Conservation (phyloP, 139 green algal genomes). For the Coelastrella sp. region DNA sequence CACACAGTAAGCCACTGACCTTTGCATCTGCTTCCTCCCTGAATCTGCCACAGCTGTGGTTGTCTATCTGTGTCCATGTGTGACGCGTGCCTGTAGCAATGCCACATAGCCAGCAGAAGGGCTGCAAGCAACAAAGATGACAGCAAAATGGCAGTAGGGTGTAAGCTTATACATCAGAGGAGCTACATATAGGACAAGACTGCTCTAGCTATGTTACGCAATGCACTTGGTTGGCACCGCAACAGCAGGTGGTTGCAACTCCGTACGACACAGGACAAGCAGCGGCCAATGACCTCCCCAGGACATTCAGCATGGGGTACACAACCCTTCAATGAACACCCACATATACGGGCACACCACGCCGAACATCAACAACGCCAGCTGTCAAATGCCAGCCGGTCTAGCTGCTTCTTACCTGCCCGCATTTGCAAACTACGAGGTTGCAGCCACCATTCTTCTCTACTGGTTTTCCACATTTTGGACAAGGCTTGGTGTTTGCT, state of each 20-base stretch:
- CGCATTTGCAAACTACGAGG: slow-evolving; percentile 90
- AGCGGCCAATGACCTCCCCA: too few species aligned
- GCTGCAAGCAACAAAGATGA: slow-evolving; percentile 48
- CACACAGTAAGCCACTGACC: background rate
- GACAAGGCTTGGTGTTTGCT: slow-evolving; percentile 92
- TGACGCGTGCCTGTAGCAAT: slow-evolving; percentile 82
- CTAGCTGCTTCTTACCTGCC: slow-evolving; percentile 61
- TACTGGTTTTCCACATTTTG: slow-evolving; percentile 91
- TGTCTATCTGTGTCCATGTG: slow-evolving; percentile 86
- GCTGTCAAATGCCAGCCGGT: background rate
- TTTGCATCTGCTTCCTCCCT: slow-evolving; percentile 70
- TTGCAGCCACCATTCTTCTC: slow-evolving; percentile 98
- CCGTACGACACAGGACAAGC: too few species aligned
- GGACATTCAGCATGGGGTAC: too few species aligned
- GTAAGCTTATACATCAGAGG: too few species aligned
- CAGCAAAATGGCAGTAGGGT: too few species aligned
- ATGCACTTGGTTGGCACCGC: too few species aligned
- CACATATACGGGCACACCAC: too few species aligned
- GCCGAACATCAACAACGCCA: too few species aligned
- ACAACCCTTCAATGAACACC: too few species aligned
- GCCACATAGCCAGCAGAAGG: slow-evolving; percentile 95
- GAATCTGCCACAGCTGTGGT: slow-evolving; percentile 90
- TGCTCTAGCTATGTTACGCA: too few species aligned
- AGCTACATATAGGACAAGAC: too few species aligned
- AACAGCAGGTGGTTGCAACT: too few species aligned